These are phyloP conservation scores for Verbena officinalis DNA, from an alignment of 257 asterid species.

Conservation along the genomic window DNA sequence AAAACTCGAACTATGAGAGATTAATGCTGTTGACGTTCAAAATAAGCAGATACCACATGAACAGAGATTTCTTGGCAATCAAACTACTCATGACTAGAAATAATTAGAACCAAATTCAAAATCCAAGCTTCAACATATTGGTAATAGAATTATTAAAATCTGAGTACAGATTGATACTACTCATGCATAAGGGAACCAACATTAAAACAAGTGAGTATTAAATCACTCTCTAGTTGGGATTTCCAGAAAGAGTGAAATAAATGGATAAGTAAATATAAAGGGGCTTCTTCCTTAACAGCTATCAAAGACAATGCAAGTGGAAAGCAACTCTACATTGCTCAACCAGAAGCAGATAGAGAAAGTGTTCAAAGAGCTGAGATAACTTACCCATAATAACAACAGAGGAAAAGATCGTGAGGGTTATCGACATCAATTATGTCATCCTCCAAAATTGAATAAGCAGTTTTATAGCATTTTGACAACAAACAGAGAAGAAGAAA, in stretches of 20 bases:
- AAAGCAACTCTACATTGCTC: not conserved
- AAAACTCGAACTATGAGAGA: not conserved
- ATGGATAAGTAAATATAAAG: not conserved
- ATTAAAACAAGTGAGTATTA: not conserved
- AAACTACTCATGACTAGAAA: not conserved
- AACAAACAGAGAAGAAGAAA: slow-evolving; percentile 58
- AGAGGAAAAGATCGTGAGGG: slow-evolving; percentile 60
- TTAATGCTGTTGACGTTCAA: not conserved
- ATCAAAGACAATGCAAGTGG: not conserved
- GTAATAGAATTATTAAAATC: not conserved
- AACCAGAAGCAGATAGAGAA: not conserved
- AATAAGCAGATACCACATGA: slow-evolving; percentile 1
- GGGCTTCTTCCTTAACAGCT: not conserved
- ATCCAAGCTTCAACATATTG: not conserved
- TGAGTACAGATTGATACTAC: not conserved
- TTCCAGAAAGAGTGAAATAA: not conserved
- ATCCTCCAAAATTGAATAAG: slow-evolving; percentile 49
- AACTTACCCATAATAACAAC: slow-evolving; percentile 65
- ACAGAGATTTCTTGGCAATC: not conserved
- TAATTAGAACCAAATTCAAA: not conserved
- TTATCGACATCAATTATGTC: slow-evolving; percentile 59
- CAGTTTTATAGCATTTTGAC: slow-evolving; percentile 59
- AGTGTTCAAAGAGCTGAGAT: slow-evolving; percentile 1
- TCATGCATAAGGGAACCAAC: not conserved
- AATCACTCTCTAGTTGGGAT: not conserved